A percentile compares a stretch with the other conserved stretches of the same genome.
Evolutionary conservation across 305 asterid species (phyloP).

Genomic region (Striga hermonthica): DNA sequence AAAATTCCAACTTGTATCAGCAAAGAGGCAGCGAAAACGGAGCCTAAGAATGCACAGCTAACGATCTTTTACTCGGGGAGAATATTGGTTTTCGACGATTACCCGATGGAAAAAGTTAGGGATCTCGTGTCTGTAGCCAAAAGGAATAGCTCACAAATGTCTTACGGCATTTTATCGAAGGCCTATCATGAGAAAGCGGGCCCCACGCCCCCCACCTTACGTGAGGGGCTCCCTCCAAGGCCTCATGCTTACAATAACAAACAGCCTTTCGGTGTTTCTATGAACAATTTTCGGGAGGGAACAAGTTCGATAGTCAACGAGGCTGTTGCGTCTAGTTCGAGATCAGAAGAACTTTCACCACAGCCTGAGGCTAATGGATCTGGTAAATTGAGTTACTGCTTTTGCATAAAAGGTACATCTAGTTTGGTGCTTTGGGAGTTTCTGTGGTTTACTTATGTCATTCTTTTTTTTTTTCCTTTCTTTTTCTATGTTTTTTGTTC

Average conservation of each 20-base stretch:
- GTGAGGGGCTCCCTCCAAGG: constrained; percentile 42
- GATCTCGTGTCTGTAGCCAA: constrained; percentile 55
- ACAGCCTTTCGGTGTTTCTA: constrained; percentile 27
- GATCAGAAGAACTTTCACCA: constrained; percentile 30
- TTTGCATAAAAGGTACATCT: neutral
- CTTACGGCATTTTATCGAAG: constrained; percentile 34
- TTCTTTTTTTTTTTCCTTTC: neutral
- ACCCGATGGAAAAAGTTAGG: constrained; percentile 51
- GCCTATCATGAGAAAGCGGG: constrained; percentile 28
- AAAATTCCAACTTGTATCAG: constrained; percentile 32
- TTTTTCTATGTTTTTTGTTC: neutral
- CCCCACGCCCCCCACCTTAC: constrained; percentile 22
- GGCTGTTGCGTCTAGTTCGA: constrained; percentile 29
- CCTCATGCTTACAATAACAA: constrained; percentile 31
- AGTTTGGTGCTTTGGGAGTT: too few relatives aligned
- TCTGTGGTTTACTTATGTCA: neutral
- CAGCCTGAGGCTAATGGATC: constrained; percentile 47
- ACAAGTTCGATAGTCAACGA: neutral
- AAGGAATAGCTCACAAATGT: constrained; percentile 36
- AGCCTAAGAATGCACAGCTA: constrained; percentile 43
- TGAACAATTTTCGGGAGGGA: constrained; percentile 30
- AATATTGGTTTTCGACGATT: constrained; percentile 63
- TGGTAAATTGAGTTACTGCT: constrained; percentile 33
- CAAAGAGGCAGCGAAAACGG: constrained; percentile 31
- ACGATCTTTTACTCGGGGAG: constrained; percentile 68